Percentiles rank a stretch among this genome's conserved stretches.
These are phyloP conservation scores for Thalassiosira sp. DNA, from an alignment of 352 stramenopile genomes.

Conservation along the genomic window DNA sequence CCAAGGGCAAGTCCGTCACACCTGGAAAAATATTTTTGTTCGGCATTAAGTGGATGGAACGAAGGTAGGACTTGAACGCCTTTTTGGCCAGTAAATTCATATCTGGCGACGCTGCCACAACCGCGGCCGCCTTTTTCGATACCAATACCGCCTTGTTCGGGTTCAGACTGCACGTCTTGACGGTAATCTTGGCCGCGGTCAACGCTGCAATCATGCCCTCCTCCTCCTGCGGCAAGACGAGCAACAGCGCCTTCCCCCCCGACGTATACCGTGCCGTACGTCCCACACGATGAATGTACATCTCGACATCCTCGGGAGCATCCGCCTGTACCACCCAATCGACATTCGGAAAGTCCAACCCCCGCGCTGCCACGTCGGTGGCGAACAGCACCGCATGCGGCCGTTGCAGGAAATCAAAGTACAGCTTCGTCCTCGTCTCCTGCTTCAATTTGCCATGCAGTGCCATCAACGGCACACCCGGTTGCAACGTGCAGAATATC, in stretches of 20 bases:
- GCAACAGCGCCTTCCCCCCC: constrained; percentile 91
- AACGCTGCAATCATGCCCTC: constrained; percentile 88
- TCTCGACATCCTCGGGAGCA: constrained; percentile 93
- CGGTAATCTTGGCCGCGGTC: constrained; percentile 90
- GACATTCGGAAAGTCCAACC: constrained; percentile 97
- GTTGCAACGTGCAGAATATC: constrained; percentile 95
- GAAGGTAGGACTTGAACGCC: constrained; percentile 97
- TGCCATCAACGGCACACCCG: constrained; percentile 93
- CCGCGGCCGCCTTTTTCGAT: constrained; percentile 89
- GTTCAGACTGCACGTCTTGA: constrained; percentile 97
- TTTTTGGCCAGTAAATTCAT: constrained; percentile 95
- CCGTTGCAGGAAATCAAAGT: constrained; percentile 95
- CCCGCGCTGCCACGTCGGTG: constrained; percentile 97
- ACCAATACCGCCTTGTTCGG: constrained; percentile 93
- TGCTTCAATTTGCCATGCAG: constrained; percentile 99
- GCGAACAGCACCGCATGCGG: constrained; percentile 93
- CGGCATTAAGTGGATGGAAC: constrained; percentile 94
- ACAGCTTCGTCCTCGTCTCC: constrained; percentile 96
- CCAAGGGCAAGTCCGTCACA: constrained; percentile 87
- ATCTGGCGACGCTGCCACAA: constrained; percentile 91
- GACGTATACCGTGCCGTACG: constrained; percentile 91
- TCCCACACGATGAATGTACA: constrained; percentile 98
- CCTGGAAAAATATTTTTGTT: constrained; percentile 92
- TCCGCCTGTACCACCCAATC: constrained; percentile 98
- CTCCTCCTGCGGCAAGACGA: constrained; percentile 90